These are phyloP conservation scores for Speleostelium caveatum DNA, from an alignment of 78 protist species.

Conservation along the genomic window DNA sequence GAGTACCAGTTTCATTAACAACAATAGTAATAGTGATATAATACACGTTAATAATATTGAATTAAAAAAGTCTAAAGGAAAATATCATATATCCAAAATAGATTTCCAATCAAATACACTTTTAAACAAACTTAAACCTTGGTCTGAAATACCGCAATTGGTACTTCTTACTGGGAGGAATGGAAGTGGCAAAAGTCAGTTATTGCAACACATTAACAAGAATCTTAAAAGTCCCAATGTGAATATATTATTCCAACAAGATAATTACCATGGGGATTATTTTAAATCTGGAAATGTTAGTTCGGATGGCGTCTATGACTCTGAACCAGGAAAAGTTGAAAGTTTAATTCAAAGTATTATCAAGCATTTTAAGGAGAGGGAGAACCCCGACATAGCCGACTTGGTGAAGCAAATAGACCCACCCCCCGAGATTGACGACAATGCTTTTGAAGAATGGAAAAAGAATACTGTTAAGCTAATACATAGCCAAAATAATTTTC, in stretches of 20 bases:
- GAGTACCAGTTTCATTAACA: too few relatives aligned
- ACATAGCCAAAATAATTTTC: not conserved
- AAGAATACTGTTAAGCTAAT: too few relatives aligned
- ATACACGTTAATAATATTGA: too few relatives aligned
- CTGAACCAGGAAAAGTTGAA: not conserved
- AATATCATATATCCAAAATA: too few relatives aligned
- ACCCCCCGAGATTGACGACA: not conserved
- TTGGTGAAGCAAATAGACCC: not conserved
- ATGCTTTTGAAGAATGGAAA: not conserved
- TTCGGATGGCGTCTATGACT: not conserved
- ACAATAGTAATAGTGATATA: too few relatives aligned
- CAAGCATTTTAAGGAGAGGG: not conserved
- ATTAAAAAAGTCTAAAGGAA: too few relatives aligned
- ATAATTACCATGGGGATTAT: not conserved
- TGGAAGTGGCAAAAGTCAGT: not conserved
- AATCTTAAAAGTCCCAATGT: not conserved
- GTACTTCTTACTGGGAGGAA: not conserved
- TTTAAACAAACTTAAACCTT: too few relatives aligned
- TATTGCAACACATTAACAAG: not conserved
- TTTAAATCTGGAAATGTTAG: not conserved
- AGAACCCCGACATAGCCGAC: too few relatives aligned
- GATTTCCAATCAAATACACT: too few relatives aligned
- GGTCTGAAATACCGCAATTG: not conserved
- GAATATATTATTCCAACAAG: not conserved
- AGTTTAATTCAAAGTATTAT: too few relatives aligned